Evolutionary conservation across 148 eudicot species (phyloP).

Genomic region (Rhododendron henanense): DNA sequence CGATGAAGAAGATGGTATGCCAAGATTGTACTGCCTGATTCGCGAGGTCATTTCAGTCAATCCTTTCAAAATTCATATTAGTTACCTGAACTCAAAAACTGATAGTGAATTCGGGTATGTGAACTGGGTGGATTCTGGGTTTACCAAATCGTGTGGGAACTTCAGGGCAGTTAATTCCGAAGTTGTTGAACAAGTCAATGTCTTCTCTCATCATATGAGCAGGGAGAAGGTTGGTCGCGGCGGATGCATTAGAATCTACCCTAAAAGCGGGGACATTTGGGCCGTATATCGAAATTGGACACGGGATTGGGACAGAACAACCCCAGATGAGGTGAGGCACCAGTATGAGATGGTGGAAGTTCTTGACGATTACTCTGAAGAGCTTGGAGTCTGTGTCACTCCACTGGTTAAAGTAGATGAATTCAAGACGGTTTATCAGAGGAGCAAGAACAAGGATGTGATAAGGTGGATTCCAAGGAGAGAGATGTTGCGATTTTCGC

Average conservation of each 20-base stretch:
- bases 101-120: constrained; percentile 79
- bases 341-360: constrained; percentile 96
- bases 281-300: constrained; percentile 94
- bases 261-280: constrained; percentile 88
- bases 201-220: constrained; percentile 77
- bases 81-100: constrained; percentile 82
- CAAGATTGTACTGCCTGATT: constrained; percentile 89
- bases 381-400: constrained; percentile 60
- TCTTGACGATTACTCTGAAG: constrained; percentile 78
- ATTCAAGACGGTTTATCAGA: constrained; percentile 77
- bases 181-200: constrained; percentile 81
- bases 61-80: constrained; percentile 78
- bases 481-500: constrained; percentile 93
- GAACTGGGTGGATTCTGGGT: constrained; percentile 78
- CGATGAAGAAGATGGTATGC: constrained; percentile 99
- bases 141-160: constrained; percentile 91
- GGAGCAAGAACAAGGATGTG: constrained; percentile 44
- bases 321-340: constrained; percentile 78
- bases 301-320: constrained; percentile 68
- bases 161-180: constrained; percentile 73
- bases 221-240: constrained; percentile 87
- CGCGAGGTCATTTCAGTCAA: constrained; percentile 71
- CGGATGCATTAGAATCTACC: constrained; percentile 80
- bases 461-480: constrained; percentile 68
- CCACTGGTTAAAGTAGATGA: constrained; percentile 73